Base-by-base conservation (phyloP, 140 eudicot species). In the Ambrosia hybrid region DNA sequence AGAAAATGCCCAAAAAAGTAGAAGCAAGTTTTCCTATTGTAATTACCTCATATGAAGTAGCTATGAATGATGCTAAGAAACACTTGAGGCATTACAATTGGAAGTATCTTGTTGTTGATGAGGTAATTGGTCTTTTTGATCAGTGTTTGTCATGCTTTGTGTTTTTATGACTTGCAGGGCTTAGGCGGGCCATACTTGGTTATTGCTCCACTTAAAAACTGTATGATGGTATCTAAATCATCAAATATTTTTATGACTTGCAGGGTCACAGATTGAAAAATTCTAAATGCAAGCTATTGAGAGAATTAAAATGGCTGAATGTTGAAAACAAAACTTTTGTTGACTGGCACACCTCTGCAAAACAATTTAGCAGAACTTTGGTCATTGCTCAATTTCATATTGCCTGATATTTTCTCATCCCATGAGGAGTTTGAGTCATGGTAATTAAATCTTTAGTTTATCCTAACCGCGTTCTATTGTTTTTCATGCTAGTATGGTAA, bases 321-420 rank as follows among this genome's bases (percentile, higher is more conserved):
- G 81, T 86, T 79, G 99, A 95, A 73, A 95, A 95, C 83, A 91
- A 88, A 81, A n/a, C 90, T 95, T 81, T 83, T 95, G 75, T 86
- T 95, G 81, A 95, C 99, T 39, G 99, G 99, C 65, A 95, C 99
- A 51, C 99, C 99, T 61, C 84, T 95, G 77, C 99, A 95, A 67
- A 95, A 95, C 84, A 95, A 95, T 83, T 78, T 95, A 64, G 95
- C 99, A 2, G 99, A 95, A 82, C 96, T 95, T 68, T 95, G 99
- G 99, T 86, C 99, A 11, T 71, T 91, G 86, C 80, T 95, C 84
- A 91, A 95, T 69, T 95, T 95, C 81, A 88, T 95, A 77, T 85
- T 95, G 77, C 99, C 99, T 30, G 99, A 95, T 81, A 95, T 95
- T n/a, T 95, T 95, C 79, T 95, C 99, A 38, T 95, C 97, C 3